Base-by-base conservation (phyloP, 495 filamentous ascomycete genomes). In the Margaritispora aquatica region DNA sequence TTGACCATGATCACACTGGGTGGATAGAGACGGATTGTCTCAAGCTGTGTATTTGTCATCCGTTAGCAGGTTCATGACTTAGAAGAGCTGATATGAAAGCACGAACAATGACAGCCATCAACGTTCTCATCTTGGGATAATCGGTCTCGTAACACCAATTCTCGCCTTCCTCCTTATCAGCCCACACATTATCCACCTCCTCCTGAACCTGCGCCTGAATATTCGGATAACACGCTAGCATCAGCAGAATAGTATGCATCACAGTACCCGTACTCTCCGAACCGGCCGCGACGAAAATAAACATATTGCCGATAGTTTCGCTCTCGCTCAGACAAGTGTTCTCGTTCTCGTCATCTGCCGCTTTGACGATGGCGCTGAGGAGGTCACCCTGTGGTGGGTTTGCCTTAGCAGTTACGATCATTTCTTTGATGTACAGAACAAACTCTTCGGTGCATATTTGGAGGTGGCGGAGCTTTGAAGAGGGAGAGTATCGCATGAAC, bases 261-360 rank as follows among this genome's bases (percentile, higher is more conserved):
- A 78, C 75, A 70, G 84, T 86, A 50, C 85, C 84, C 3, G 86
- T 83, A 1, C 87, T 87, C 65, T 88, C 86, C 66, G 89, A 85
- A 26, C 86, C 86, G 0, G 86, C 86, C 3, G 88, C 69, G 34
- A 83, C 78, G 66, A 88, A 85, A 61, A 88, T 78, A 68, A 89
- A 89, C 15, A 84, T 81, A 63, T 89, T 89, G 34, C 84, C 85
- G 29, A 86, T 72, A 60, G 88, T 84, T 44, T 88, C 85, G 4
- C 66, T 23, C 1, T 62, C 60, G 24, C 20, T 54, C 11, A 62
- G 22, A 9, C 17, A 15, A 11, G 22, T 11, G 22, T 36, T 31
- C 29, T 27, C 2, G 15, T 22, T 22, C 4, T n/a, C 26, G 8
- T 21, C n/a, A 46, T 26, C 38, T 7, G 7, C 38, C 0, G 24